Evolutionary conservation across 1,284 basidiomycete genomes (phyloP).

Genomic region (Puccinia coronata): DNA sequence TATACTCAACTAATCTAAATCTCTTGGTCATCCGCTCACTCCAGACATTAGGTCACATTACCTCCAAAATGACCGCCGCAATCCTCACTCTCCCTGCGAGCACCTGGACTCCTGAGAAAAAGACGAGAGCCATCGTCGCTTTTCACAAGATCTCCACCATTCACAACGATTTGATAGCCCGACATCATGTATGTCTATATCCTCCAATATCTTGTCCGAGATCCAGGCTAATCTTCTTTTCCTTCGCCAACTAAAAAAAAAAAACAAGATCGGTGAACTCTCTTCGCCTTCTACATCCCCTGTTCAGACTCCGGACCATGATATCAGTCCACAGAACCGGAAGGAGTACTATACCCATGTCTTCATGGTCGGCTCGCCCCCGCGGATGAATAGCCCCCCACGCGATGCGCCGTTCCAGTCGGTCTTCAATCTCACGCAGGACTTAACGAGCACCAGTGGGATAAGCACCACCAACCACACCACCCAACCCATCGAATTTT

Average conservation of each 20-base stretch:
- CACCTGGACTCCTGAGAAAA: conserved; percentile 42
- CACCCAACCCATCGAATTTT: not conserved
- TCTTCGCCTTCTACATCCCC: conserved; percentile 7
- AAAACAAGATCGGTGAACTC: conserved; percentile 22
- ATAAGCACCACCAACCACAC: not conserved
- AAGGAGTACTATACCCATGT: conserved; percentile 29
- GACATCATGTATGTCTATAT: conserved; percentile 34
- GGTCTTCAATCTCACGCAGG: not conserved
- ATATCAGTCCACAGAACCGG: conserved; percentile 20
- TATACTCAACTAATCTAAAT: not conserved
- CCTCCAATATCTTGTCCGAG: not conserved
- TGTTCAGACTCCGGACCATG: not conserved
- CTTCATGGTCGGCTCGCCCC: conserved; percentile 2
- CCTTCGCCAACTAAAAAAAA: not conserved
- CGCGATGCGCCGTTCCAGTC: conserved; percentile 30
- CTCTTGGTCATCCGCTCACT: not conserved
- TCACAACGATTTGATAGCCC: conserved; percentile 44
- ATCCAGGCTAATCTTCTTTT: not conserved
- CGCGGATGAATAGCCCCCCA: not conserved
- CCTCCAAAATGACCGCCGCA: conserved; percentile 34
- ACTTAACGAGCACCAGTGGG: not conserved
- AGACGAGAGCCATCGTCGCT: conserved; percentile 25
- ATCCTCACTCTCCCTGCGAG: conserved; percentile 37
- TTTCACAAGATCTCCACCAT: conserved; percentile 41
- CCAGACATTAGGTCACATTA: conserved; percentile 44